Conservation (phyloP, 1,139 yeast genomes). For the Taphrina populina region DNA sequence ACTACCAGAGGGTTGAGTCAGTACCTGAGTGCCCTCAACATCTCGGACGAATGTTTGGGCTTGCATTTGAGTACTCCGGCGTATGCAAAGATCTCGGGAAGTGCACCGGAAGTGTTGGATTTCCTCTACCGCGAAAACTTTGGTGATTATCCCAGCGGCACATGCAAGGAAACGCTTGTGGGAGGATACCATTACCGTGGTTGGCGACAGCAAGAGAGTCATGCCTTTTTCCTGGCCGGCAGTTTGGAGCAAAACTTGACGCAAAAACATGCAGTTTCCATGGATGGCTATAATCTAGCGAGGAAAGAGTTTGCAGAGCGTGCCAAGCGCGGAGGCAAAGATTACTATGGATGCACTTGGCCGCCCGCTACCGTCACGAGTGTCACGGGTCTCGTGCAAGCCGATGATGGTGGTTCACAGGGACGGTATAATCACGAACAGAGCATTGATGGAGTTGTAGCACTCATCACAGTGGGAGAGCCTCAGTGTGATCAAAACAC, state of each 20-base stretch:
- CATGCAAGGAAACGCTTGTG: conserved; percentile 11
- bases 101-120: conserved; percentile 7
- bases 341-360: conserved; percentile 10
- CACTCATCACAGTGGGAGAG: conserved; percentile 2
- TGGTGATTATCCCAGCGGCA: conserved; percentile 13
- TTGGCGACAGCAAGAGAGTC: conserved; percentile 9
- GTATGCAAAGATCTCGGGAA: conserved; percentile 1
- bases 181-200: conserved; percentile 28
- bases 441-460: conserved; percentile 13
- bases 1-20: conserved; percentile 5
- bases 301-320: conserved; percentile 22
- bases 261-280: conserved; percentile 6
- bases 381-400: background rate
- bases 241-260: conserved; percentile 15
- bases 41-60: conserved; percentile 24
- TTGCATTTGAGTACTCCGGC: conserved; percentile 22
- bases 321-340: conserved; percentile 16
- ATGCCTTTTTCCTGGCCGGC: conserved; percentile 18
- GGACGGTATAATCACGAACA: conserved; percentile 14
- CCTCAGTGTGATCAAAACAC: conserved; percentile 1
- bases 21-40: conserved; percentile 15
- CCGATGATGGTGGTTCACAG: conserved; percentile 5
- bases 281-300: conserved; percentile 19
- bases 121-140: conserved; percentile 32
- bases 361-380: conserved; percentile 13